A percentile compares a stretch with the other conserved stretches of the same genome.
Conservation (phyloP, 768 basidiomycete genomes). For the Xerocomellus amylosporus region DNA sequence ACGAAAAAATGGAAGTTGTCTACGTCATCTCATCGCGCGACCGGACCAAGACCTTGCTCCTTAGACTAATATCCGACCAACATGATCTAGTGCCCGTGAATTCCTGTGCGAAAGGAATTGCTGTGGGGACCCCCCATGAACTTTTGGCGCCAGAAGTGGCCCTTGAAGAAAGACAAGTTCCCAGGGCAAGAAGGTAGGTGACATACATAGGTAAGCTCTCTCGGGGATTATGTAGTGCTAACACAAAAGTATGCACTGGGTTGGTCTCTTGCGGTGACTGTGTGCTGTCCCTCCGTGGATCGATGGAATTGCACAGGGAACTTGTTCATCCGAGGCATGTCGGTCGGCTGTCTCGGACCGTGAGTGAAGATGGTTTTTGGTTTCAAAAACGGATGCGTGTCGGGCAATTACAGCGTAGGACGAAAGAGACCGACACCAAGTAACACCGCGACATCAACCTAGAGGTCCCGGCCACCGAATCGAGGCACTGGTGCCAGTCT, state of each 20-base stretch:
- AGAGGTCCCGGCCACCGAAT: neutral
- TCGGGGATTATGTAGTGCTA: slow-evolving; percentile 10
- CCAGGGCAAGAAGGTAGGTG: neutral
- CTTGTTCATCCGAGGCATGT: neutral
- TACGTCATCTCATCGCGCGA: slow-evolving; percentile 1
- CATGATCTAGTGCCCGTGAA: neutral
- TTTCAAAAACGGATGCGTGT: neutral
- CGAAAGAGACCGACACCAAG: neutral
- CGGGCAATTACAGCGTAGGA: neutral
- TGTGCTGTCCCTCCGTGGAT: neutral
- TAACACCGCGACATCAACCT: neutral
- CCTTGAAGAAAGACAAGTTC: neutral
- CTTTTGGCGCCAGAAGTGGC: neutral
- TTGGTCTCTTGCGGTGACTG: neutral
- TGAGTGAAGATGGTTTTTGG: neutral
- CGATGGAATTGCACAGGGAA: neutral
- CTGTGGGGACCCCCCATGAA: neutral
- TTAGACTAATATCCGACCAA: neutral
- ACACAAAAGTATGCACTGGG: neutral
- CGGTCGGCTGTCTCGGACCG: neutral
- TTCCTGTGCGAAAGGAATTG: slow-evolving; percentile 14
- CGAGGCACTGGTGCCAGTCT: neutral
- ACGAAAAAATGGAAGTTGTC: slow-evolving; percentile 19
- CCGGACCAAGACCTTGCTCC: neutral
- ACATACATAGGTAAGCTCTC: neutral